Percentiles rank a stretch among this genome's conserved stretches.
Evolutionary conservation across 106 monocot genomes (phyloP).

Genomic region (Allium cepa): DNA sequence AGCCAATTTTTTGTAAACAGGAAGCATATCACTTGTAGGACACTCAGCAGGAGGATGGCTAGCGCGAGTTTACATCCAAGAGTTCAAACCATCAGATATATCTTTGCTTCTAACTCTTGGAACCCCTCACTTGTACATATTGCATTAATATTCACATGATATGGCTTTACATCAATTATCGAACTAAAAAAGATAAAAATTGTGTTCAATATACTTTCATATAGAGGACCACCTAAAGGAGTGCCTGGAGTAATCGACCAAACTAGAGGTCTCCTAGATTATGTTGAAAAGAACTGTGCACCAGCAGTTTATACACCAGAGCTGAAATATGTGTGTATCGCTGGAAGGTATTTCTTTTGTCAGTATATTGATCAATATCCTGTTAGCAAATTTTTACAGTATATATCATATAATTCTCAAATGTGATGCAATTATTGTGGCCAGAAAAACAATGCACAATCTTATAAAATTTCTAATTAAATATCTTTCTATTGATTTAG

Average conservation of each 20-base stretch:
- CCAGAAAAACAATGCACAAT: too few relatives aligned
- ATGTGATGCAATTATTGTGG: too few relatives aligned
- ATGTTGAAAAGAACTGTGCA: conserved; percentile 60
- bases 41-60: conserved; percentile 97
- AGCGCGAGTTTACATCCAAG: conserved; percentile 73
- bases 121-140: conserved; percentile 73
- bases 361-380: too few relatives aligned
- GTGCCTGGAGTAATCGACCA: conserved; percentile 84
- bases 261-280: conserved; percentile 79
- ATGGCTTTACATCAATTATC: too few relatives aligned
- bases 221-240: conserved; percentile 81
- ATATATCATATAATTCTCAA: too few relatives aligned
- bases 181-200: too few relatives aligned
- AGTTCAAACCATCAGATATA: conserved; percentile 37
- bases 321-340: conserved; percentile 75
- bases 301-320: conserved; percentile 81
- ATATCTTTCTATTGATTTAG: too few relatives aligned
- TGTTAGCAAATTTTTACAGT: too few relatives aligned
- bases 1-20: background rate
- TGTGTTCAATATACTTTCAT: background rate
- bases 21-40: conserved; percentile 65
- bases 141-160: background rate
- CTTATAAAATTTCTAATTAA: too few relatives aligned
- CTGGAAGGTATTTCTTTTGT: conserved; percentile 59
- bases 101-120: conserved; percentile 81